Percentiles rank a stretch among this genome's conserved stretches.
These are phyloP conservation scores for Toxicodendron radicans DNA, from an alignment of 345 rosid species.

Conservation along the genomic window DNA sequence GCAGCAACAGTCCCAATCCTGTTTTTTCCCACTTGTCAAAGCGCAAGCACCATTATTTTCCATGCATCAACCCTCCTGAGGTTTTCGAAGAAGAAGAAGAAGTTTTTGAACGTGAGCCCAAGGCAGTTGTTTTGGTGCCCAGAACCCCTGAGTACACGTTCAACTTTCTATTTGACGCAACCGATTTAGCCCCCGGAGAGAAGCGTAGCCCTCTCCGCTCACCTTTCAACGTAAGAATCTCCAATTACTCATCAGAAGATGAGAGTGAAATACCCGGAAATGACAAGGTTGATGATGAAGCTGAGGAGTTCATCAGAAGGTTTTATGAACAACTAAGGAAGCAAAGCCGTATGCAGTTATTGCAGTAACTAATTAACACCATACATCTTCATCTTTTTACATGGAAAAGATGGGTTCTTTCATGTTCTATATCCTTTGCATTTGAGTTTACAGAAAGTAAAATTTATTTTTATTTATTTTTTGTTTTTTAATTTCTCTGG, in stretches of 20 bases:
- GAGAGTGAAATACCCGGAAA: slow-evolving; percentile 25
- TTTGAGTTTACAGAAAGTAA: slow-evolving; percentile 6
- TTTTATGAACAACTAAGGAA: slow-evolving; percentile 53
- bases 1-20: slow-evolving; percentile 63
- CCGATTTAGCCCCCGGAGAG: slow-evolving; percentile 22
- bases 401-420: slow-evolving; percentile 7
- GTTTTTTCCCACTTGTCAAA: slow-evolving; percentile 51
- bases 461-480: not conserved
- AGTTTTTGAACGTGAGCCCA: not conserved
- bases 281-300: slow-evolving; percentile 44
- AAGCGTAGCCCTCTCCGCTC: slow-evolving; percentile 36
- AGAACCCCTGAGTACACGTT: slow-evolving; percentile 48
- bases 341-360: slow-evolving; percentile 47
- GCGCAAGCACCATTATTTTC: slow-evolving; percentile 42
- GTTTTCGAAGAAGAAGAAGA: slow-evolving; percentile 34
- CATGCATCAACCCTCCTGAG: slow-evolving; percentile 48
- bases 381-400: not conserved
- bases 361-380: slow-evolving; percentile 27
- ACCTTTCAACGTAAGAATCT: slow-evolving; percentile 43
- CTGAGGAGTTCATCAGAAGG: slow-evolving; percentile 59
- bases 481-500: not conserved
- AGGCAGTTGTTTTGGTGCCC: slow-evolving; percentile 33
- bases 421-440: not conserved
- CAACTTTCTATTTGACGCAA: slow-evolving; percentile 28
- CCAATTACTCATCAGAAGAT: slow-evolving; percentile 50